Conservation (phyloP, 163 green algal species). For the Chloroidium sp. region DNA sequence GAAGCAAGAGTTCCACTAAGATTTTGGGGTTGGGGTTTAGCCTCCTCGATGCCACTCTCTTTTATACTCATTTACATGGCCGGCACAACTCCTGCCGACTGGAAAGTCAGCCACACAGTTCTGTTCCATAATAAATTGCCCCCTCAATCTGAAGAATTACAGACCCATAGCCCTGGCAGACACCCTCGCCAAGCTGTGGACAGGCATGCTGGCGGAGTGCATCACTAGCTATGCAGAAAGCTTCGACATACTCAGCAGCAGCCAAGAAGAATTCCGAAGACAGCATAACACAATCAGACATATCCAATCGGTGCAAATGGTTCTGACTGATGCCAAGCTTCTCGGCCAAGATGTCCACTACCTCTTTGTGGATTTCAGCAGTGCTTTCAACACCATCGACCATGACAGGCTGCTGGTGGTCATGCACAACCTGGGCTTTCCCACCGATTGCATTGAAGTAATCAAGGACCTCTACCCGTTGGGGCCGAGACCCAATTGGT, state of each 20-base stretch:
- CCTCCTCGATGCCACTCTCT: not conserved
- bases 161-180: constrained; percentile 17
- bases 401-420: constrained; percentile 35
- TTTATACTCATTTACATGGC: constrained; percentile 20
- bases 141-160: constrained; percentile 14
- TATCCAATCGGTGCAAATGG: constrained; percentile 8
- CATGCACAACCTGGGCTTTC: constrained; percentile 34
- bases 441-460: constrained; percentile 19
- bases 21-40: too few species aligned
- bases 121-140: constrained; percentile 24
- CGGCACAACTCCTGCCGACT: constrained; percentile 11
- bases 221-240: constrained; percentile 7
- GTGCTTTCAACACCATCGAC: constrained; percentile 36
- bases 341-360: constrained; percentile 10
- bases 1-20: too few species aligned
- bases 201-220: constrained; percentile 7
- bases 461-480: constrained; percentile 29
- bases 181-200: constrained; percentile 31
- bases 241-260: constrained; percentile 5
- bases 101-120: constrained; percentile 21
- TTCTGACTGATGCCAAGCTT: constrained; percentile 18
- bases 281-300: constrained; percentile 9
- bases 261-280: constrained; percentile 19
- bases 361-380: constrained; percentile 23
- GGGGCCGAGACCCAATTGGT: constrained; percentile 11